A percentile compares a stretch with the other conserved stretches of the same genome.
Conservation (phyloP, 1,284 basidiomycete species). For the Volvariella surrecta region DNA sequence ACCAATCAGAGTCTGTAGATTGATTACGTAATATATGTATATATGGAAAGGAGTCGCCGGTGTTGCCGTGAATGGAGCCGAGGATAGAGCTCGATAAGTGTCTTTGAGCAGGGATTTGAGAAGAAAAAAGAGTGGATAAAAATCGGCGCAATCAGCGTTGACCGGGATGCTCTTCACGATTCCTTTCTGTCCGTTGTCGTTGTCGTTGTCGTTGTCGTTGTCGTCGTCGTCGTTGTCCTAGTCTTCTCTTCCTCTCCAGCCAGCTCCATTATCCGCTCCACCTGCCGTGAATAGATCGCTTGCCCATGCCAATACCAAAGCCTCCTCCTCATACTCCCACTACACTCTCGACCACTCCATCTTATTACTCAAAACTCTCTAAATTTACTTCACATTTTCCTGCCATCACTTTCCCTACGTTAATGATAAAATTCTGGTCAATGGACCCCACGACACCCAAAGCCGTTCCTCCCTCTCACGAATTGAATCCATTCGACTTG, state of each 20-base stretch:
- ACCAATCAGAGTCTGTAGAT: slow-evolving; percentile 13
- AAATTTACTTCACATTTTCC: slow-evolving; percentile 11
- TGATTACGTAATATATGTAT: too few relatives aligned
- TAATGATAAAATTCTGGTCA: slow-evolving; percentile 66
- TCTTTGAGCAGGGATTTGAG: too few relatives aligned
- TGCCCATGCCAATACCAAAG: slow-evolving; percentile 3
- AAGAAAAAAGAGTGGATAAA: too few relatives aligned
- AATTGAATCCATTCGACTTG: slow-evolving; percentile 69
- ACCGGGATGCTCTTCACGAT: too few relatives aligned
- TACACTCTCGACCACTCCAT: slow-evolving; percentile 15
- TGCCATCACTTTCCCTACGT: slow-evolving; percentile 12
- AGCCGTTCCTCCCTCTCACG: slow-evolving; percentile 35
- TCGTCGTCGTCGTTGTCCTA: too few relatives aligned
- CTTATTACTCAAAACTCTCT: slow-evolving; percentile 8
- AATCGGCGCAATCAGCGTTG: too few relatives aligned
- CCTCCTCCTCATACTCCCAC: slow-evolving; percentile 6
- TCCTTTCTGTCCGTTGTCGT: too few relatives aligned
- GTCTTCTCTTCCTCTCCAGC: too few relatives aligned
- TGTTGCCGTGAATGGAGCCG: too few relatives aligned
- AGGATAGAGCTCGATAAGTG: too few relatives aligned
- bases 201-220: too few relatives aligned
- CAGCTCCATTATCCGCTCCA: neutral
- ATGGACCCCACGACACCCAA: slow-evolving; percentile 70
- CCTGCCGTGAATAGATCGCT: neutral
- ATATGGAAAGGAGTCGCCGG: too few relatives aligned